A percentile compares a stretch with the other conserved stretches of the same genome.
Conservation (phyloP, 163 green algal genomes). For the Chlamydomonas reinhardtii region DNA sequence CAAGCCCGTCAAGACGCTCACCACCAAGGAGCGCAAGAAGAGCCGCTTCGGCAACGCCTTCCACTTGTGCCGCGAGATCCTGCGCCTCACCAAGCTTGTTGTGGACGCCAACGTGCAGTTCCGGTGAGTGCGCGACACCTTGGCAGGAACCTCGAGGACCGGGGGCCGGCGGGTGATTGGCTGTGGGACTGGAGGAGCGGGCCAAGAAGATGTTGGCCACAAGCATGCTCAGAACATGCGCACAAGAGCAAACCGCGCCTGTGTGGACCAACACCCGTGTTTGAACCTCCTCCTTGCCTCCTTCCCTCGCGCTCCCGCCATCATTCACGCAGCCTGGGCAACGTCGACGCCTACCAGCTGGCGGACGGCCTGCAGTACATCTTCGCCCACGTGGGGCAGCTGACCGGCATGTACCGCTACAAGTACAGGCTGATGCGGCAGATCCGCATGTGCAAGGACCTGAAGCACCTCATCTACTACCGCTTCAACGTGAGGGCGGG, state of each 20-base stretch:
- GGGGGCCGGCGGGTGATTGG: no score
- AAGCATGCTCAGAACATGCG: no score
- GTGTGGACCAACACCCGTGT: no score
- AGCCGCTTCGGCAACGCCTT: conserved; percentile 99
- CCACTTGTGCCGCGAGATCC: conserved; percentile 99
- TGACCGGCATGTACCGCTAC: conserved; percentile 99
- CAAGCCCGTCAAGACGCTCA: conserved; percentile 99
- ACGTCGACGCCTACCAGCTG: conserved; percentile 99
- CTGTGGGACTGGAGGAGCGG: no score
- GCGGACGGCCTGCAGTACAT: conserved; percentile 99
- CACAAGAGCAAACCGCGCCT: no score
- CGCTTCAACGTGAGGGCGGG: conserved; percentile 85
- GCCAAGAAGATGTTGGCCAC: no score
- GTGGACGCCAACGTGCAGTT: conserved; percentile 98
- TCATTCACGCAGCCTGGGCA: conserved; percentile 90
- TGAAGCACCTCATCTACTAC: conserved; percentile 99
- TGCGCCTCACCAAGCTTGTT: conserved; percentile 99
- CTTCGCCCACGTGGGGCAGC: conserved; percentile 98
- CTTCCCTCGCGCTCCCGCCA: background rate
- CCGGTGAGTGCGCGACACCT: conserved; percentile 62
- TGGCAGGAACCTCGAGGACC: background rate
- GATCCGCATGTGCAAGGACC: conserved; percentile 99
- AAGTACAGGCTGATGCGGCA: conserved; percentile 99
- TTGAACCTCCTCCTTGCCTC: no score
- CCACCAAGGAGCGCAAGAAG: conserved; percentile 99